Conservation (phyloP, 2,329 filamentous ascomycete species). For the Arthrinium puccinioides region DNA sequence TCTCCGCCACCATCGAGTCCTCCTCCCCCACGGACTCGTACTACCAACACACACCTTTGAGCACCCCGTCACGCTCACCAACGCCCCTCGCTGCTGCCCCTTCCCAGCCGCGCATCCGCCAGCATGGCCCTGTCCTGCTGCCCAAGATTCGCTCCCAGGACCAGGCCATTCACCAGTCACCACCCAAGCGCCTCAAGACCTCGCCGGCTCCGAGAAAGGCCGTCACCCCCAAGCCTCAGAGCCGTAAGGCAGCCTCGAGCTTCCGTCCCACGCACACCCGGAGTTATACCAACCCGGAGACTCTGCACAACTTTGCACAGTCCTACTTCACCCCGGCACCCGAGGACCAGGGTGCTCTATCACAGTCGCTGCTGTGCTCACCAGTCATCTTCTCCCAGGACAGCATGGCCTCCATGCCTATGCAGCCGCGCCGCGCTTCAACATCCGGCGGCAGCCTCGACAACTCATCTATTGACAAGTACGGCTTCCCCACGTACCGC, state of each 20-base stretch:
- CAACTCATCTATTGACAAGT: conserved; percentile 57
- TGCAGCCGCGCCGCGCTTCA: conserved; percentile 51
- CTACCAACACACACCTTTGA: conserved; percentile 59
- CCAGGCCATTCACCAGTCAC: conserved; percentile 57
- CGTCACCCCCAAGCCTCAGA: conserved; percentile 20
- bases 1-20: conserved; percentile 58
- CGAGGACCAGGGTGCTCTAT: conserved; percentile 24
- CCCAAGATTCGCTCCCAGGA: conserved; percentile 85
- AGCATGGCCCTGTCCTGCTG: conserved; percentile 72
- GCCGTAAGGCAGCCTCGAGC: conserved; percentile 30
- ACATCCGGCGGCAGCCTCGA: conserved; percentile 59
- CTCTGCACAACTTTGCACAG: conserved; percentile 32
- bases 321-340: conserved; percentile 29
- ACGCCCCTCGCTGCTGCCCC: no score
- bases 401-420: conserved; percentile 25
- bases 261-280: conserved; percentile 35
- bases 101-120: no score
- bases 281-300: conserved; percentile 56
- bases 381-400: conserved; percentile 50
- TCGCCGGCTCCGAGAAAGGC: conserved; percentile 30
- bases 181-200: conserved; percentile 51
- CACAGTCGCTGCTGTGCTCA: conserved; percentile 55
- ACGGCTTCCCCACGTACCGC: conserved; percentile 79
- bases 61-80: conserved; percentile 57
- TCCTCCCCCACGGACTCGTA: conserved; percentile 43